Conservation (phyloP, 2,329 filamentous ascomycete genomes). For the Fusarium globosum region DNA sequence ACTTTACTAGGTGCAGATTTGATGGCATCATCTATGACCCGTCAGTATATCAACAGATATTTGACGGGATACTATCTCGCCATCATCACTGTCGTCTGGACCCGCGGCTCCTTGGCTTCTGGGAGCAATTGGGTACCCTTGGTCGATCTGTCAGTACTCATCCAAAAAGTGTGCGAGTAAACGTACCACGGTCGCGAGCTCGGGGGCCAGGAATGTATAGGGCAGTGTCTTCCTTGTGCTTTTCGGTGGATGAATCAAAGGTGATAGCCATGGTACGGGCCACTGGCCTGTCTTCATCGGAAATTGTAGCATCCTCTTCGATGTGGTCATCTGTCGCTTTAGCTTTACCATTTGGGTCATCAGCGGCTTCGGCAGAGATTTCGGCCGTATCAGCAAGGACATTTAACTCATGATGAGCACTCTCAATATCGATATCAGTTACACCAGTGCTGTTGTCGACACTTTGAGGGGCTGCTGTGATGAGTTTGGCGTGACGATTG, state of each 20-base stretch:
- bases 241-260: not conserved
- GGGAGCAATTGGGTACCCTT: conserved; percentile 8
- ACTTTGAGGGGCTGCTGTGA: not conserved
- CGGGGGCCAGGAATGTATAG: not conserved
- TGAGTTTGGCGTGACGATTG: accelerated
- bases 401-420: not conserved
- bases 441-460: too few species aligned
- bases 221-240: not conserved
- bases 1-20: too few species aligned
- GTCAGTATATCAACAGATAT: too few species aligned
- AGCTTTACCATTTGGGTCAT: not conserved
- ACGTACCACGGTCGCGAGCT: not conserved
- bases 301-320: not conserved
- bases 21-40: too few species aligned
- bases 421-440: not conserved
- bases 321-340: not conserved
- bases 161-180: too few species aligned
- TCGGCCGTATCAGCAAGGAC: not conserved
- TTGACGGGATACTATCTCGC: not conserved
- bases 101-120: not conserved
- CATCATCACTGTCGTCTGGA: not conserved
- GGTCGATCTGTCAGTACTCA: not conserved
- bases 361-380: not conserved
- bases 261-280: not conserved
- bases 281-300: not conserved